Base-by-base conservation (phyloP, 2,329 filamentous ascomycete genomes). In the Ploettnerulaceae sp. region DNA sequence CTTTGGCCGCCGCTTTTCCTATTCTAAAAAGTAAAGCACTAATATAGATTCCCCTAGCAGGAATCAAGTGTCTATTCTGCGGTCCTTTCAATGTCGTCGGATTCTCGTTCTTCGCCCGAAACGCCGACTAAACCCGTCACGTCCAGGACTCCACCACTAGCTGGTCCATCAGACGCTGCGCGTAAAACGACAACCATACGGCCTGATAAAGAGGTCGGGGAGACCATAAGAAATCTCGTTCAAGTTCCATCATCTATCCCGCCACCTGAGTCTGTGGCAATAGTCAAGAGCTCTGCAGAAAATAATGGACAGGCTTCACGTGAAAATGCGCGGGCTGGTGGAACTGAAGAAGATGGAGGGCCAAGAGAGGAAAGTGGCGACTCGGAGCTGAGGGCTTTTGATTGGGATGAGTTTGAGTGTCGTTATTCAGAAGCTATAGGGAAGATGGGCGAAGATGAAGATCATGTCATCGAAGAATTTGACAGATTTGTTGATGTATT, bases 381-480 rank as follows among this genome's bases (percentile, higher is more conserved):
- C 33, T 20, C 46, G 20, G 50, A 52, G 7, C 25, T 62, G 11
- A 69, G 35, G 44, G 68, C 60, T 0, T 89, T 86, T 59, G 79
- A 90, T 66, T 95, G 89, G 89, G 71, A 82, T 2, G 76, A 83
- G 7, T 82, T 95, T 24, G 75, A 89, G 64, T 62, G 70, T 1
- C 77, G 79, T 32, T 95, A 89, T 57, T 73, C 82, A 49, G 69
- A 76, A 42, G 80, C 79, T 14, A 76, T 95, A 57, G 67, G 71
- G 11, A 72, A 81, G 31, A 77, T 83, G 25, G 75, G 81, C 41
- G 69, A 71, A 2, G 69, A 80, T 2, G 89, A 95, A 61, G 72
- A 73, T 34, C 70, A 77, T 22, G 70, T 91, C 34, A 68, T 85
- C 43, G 71, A 78, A 15, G 82, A 90, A 52, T 88, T 85, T 53